These are phyloP conservation scores for Ceratocystis colombiana DNA, from an alignment of 2,329 filamentous ascomycete species.

Conservation along the genomic window DNA sequence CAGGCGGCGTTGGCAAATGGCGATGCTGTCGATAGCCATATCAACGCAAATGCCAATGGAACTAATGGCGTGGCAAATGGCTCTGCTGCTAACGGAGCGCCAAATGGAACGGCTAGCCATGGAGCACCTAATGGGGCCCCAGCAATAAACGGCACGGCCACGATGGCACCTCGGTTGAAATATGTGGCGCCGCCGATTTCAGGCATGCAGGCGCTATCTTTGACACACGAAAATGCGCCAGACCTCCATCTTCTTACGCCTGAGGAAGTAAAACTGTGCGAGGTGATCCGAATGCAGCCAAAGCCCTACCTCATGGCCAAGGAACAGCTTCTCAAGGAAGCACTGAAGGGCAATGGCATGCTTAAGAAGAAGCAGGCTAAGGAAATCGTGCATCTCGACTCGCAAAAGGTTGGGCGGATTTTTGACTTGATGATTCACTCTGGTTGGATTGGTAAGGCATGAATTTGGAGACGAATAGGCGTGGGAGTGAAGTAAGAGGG, in stretches of 20 bases:
- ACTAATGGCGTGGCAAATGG: conserved; percentile 48
- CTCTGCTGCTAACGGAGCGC: conserved; percentile 39
- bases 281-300: conserved; percentile 71
- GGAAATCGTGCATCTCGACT: conserved; percentile 74
- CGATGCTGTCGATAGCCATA: conserved; percentile 31
- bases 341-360: conserved; percentile 74
- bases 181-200: conserved; percentile 47
- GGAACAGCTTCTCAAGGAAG: conserved; percentile 81
- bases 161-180: conserved; percentile 38
- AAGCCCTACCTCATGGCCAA: conserved; percentile 96
- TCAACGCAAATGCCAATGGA: conserved; percentile 32
- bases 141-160: conserved; percentile 34
- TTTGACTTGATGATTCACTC: conserved; percentile 92
- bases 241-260: conserved; percentile 78
- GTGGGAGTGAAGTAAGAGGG: background rate
- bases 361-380: conserved; percentile 91
- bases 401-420: conserved; percentile 71
- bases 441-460: conserved; percentile 85
- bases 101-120: conserved; percentile 37
- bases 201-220: conserved; percentile 52
- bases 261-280: conserved; percentile 80
- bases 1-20: conserved; percentile 34
- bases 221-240: conserved; percentile 64
- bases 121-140: conserved; percentile 25
- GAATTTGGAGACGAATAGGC: conserved; percentile 20